phyloP scores from a whole-genome alignment of 805 yeast genomes.

The Cyberlindnera amylophila region DNA sequence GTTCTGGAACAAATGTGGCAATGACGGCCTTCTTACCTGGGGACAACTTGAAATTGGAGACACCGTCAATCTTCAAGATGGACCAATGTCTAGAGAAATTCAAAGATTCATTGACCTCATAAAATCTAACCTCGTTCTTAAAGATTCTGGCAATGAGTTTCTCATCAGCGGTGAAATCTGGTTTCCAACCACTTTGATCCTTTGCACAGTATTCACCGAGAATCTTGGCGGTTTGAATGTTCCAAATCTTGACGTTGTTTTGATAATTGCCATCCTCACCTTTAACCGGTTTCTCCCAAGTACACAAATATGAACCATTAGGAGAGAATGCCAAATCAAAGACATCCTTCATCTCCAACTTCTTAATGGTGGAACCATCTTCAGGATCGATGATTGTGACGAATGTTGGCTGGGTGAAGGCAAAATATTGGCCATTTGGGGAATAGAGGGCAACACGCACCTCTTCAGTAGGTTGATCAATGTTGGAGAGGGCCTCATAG shows the following conservation, averaged over 20 bases:
- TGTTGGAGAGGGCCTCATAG: conserved; percentile 27
- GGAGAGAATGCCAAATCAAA: conserved; percentile 90
- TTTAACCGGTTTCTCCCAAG: conserved; percentile 87
- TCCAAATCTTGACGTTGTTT: conserved; percentile 78
- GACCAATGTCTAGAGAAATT: conserved; percentile 53
- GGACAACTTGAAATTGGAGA: conserved; percentile 62
- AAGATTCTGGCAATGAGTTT: conserved; percentile 58
- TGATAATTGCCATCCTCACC: conserved; percentile 70
- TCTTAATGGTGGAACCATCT: conserved; percentile 42
- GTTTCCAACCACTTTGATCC: conserved; percentile 86
- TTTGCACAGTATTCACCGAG: conserved; percentile 68
- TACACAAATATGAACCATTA: conserved; percentile 69
- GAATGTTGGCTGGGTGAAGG: conserved; percentile 62
- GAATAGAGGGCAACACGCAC: conserved; percentile 66
- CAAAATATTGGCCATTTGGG: conserved; percentile 63
- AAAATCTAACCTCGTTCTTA: conserved; percentile 65
- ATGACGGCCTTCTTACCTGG: conserved; percentile 89
- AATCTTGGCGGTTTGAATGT: conserved; percentile 44
- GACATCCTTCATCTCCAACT: conserved; percentile 58
- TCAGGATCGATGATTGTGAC: conserved; percentile 58
- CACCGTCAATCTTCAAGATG: conserved; percentile 50
- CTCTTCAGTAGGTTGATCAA: conserved; percentile 36
- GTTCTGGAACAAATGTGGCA: conserved; percentile 87
- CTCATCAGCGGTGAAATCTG: conserved; percentile 87
- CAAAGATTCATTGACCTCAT: conserved; percentile 43